Evolutionary conservation across 192 early-diverging fungal genomes (phyloP).

Genomic region (Backusella morwellensis): DNA sequence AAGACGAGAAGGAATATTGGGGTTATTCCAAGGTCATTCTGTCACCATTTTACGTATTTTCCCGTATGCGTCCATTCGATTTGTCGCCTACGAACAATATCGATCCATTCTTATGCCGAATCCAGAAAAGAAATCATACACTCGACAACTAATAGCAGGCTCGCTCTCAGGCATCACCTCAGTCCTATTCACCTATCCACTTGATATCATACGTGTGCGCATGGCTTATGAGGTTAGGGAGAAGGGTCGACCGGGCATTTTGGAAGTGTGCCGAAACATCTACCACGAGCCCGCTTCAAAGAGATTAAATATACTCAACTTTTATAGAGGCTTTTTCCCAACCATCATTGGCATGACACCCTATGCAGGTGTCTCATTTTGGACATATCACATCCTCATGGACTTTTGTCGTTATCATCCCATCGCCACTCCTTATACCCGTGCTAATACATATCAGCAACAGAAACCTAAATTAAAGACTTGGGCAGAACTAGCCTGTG

Average conservation of each 20-base stretch:
- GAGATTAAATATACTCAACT: conserved; percentile 64
- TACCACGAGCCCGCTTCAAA: conserved; percentile 73
- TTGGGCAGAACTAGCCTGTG: conserved; percentile 78
- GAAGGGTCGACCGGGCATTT: conserved; percentile 10
- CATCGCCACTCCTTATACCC: conserved; percentile 38
- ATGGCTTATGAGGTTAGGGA: conserved; percentile 82
- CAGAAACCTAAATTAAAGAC: conserved; percentile 45
- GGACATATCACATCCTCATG: conserved; percentile 78
- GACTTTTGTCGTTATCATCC: conserved; percentile 53
- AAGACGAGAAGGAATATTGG: conserved; percentile 63
- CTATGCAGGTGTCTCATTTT: conserved; percentile 95
- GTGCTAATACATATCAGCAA: conserved; percentile 17
- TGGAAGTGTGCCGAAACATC: conserved; percentile 50
- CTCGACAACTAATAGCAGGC: conserved; percentile 79
- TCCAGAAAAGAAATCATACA: conserved; percentile 54
- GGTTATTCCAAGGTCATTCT: conserved; percentile 94
- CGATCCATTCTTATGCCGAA: conserved; percentile 68
- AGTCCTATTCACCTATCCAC: conserved; percentile 87
- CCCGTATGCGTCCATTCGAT: conserved; percentile 97
- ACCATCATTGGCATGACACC: conserved; percentile 92
- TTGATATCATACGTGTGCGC: conserved; percentile 92
- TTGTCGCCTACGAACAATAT: conserved; percentile 95
- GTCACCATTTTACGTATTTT: conserved; percentile 93
- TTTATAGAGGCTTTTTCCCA: conserved; percentile 92
- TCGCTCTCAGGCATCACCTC: conserved; percentile 76